Evolutionary conservation across 352 stramenopile species (phyloP).

Genomic region (Globisporangium heterothallicum): DNA sequence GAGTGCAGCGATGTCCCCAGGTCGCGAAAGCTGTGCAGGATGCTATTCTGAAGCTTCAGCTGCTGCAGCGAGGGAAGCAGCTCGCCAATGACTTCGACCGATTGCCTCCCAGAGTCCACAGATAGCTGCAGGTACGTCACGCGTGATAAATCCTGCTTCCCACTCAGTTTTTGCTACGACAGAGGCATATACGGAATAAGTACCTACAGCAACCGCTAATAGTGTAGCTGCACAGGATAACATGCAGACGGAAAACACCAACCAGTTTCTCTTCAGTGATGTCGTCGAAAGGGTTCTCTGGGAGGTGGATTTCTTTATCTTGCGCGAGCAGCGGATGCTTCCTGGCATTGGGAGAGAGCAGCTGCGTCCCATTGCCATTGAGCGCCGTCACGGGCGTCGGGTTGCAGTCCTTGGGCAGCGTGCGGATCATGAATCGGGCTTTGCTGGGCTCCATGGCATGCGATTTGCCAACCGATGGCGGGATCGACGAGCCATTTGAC

Average conservation of each 20-base stretch:
- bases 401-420: conserved; percentile 66
- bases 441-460: conserved; percentile 21
- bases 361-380: conserved; percentile 3
- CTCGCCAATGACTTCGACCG: conserved; percentile 74
- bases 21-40: conserved; percentile 72
- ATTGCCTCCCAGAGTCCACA: conserved; percentile 75
- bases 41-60: conserved; percentile 58
- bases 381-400: conserved; percentile 37
- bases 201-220: too few relatives aligned
- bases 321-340: conserved; percentile 3
- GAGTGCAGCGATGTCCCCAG: conserved; percentile 72
- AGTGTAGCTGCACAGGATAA: too few relatives aligned
- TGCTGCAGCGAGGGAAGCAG: conserved; percentile 68
- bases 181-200: conserved; percentile 2
- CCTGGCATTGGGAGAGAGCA: conserved; percentile 22
- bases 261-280: conserved; percentile 76
- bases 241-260: too few relatives aligned
- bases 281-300: conserved; percentile 75
- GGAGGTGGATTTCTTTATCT: conserved; percentile 19
- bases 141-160: conserved; percentile 46
- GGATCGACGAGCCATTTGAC: too few relatives aligned
- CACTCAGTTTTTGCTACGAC: conserved; percentile 50
- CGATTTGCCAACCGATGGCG: not conserved
- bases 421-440: conserved; percentile 66
- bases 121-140: conserved; percentile 59